Base-by-base conservation (phyloP, 257 asterid species). In the Solanum chiquidenum region DNA sequence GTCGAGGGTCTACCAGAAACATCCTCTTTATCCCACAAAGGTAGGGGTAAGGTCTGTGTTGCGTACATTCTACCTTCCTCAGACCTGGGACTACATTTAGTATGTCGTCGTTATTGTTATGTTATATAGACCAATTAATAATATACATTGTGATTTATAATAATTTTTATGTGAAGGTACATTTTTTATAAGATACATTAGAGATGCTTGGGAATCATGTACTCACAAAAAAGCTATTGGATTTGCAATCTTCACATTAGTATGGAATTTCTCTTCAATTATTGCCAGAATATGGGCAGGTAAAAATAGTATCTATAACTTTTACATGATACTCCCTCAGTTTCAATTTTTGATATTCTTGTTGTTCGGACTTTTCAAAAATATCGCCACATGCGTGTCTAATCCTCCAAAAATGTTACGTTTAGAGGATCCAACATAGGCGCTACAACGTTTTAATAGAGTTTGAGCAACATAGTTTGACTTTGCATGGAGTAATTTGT, bases 211-310 rank as follows among this genome's bases (percentile, higher is more conserved):
- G 99, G 93, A 93, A 27, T 92, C 98, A 14, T 97, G 98, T 86
- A 71, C 96, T 69, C 99, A 95, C 90, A 97, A 97, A 92, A 97
- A 95, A 83, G 96, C 98, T 0, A 92, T 95, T 4, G 99, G 96
- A 60, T 94, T 95, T 83, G 95, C 93, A 10, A 62, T 92, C 35
- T 97, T 97, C 90, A 89, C 98, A n/a, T 84, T 95, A 20, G 94
- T 94, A 12, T 97, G 99, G 99, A 97, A 95, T 88, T 87, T 94
- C 4, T 93, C 98, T 29, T 92, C 99, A 0, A 84, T 91, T 10
- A 89, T 94, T 71, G 94, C 94, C 42, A 92, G 98, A 75, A 92
- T 95, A 87, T 97, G 99, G 99, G 94, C 96, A 55, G 99, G 98
- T 96, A 89, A 87, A 42, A 69, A 10, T 33, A 44, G 23, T 55